phyloP scores from a whole-genome alignment of 768 basidiomycete species.

The Macrolepiota fuliginosa region DNA sequence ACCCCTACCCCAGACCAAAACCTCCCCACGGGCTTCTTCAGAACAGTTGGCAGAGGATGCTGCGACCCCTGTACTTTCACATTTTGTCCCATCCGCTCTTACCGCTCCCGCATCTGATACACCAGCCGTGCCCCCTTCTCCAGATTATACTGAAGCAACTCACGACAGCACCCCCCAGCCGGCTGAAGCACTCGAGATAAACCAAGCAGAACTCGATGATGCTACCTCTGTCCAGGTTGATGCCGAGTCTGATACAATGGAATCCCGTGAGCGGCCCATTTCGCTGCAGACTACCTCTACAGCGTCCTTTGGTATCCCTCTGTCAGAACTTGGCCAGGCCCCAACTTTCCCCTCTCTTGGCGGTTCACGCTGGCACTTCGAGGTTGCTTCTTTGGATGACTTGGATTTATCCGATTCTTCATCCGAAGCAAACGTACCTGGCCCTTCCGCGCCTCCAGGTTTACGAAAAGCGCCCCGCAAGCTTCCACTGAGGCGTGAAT shows the following conservation, averaged over 20 bases:
- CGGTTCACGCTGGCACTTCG: conserved; percentile 57
- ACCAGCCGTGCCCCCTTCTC: conserved; percentile 1
- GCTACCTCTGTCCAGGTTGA: not conserved
- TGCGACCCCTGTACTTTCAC: conserved; percentile 3
- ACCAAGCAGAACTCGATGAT: not conserved
- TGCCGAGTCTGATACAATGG: not conserved
- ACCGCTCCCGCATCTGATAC: not conserved
- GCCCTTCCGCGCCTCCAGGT: conserved; percentile 46
- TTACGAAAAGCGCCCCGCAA: conserved; percentile 52
- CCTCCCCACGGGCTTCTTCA: not conserved
- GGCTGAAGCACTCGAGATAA: not conserved
- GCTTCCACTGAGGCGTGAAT: conserved; percentile 74
- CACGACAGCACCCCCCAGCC: not conserved
- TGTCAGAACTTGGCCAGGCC: conserved; percentile 27
- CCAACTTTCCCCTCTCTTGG: conserved; percentile 36
- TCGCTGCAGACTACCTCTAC: conserved; percentile 33
- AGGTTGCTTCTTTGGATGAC: conserved; percentile 77
- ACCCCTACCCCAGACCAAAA: conserved; percentile 5
- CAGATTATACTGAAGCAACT: conserved; percentile 7
- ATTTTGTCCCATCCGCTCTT: conserved; percentile 5
- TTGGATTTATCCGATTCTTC: conserved; percentile 78
- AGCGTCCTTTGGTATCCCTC: conserved; percentile 47
- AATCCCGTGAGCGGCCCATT: conserved; percentile 6
- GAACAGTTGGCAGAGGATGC: not conserved
- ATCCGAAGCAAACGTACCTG: conserved; percentile 45